Evolutionary conservation across 176 grass and related monocot genomes (phyloP), one percentile per base, ranked within the genome.

Genomic region (Areca catechu): DNA sequence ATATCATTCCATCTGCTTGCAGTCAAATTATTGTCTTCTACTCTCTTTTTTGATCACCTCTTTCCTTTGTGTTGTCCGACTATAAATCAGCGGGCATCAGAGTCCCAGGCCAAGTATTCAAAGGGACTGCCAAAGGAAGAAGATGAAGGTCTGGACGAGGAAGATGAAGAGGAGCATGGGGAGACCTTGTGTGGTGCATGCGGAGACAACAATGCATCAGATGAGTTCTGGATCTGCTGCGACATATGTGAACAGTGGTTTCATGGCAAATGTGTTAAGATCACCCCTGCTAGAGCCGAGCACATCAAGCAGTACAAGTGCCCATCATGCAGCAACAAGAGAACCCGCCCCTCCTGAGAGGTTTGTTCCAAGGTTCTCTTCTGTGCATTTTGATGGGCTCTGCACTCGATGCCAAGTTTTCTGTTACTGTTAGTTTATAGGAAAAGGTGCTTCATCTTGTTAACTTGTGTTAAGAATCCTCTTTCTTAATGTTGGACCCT

Each of bases 281-380:
- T 98, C 62, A 92, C 93, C 29, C 87, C 93, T 4, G 93, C 93
- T 23, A 86, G 75, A 83, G 93, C 93, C 4, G 87, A 98, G 78
- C 83, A 88, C 78, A 98, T 98, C 58, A 91, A 98, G 70, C 93
- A 92, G 66, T 98, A 98, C 66, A 98, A 98, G 67, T 98, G 93
- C 72, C 87, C 93, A 3, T 62, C 93, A 6, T 98, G 93, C 82
- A 57, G 71, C 83, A 82, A 22, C 58, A 97, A 98, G 53, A 82
- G 83, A 48, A 27, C 68, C 4, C 92, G 86, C 20, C 77, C 77
- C 22, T 84, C 76, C 5, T 95, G 74, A 69, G 34, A 43, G 34
- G 9, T 10, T 3, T 43, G 10, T 2, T 43, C 10, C 34, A 43
- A 43, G 7, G 34, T 43, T 12, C 34, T 43, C 34, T 12, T 43